Evolutionary conservation across 2,329 filamentous ascomycete species (phyloP).

Genomic region (Neoarthrinium moseri): DNA sequence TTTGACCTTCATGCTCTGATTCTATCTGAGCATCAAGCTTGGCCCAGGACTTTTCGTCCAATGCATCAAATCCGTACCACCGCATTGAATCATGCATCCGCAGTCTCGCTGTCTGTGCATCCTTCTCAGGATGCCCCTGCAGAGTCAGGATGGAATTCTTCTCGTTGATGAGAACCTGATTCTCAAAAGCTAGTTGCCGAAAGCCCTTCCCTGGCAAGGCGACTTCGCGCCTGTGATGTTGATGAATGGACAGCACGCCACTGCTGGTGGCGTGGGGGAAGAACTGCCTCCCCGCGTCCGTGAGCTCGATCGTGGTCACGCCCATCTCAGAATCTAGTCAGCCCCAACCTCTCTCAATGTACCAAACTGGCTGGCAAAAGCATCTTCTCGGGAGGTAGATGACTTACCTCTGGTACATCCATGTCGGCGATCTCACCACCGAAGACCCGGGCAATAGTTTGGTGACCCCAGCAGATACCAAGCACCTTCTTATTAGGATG

Average conservation of each 20-base stretch:
- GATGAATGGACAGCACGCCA: slow-evolving; percentile 30
- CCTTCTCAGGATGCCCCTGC: slow-evolving; percentile 45
- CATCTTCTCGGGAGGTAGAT: neutral
- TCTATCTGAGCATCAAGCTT: slow-evolving; percentile 26
- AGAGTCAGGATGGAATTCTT: slow-evolving; percentile 39
- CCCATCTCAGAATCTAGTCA: slow-evolving; percentile 8
- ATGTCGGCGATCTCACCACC: slow-evolving; percentile 36
- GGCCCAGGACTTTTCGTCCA: slow-evolving; percentile 27
- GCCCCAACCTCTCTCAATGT: neutral
- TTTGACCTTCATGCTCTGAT: slow-evolving; percentile 33
- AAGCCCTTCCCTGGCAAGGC: slow-evolving; percentile 31
- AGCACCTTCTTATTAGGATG: slow-evolving; percentile 31
- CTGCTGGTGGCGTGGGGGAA: slow-evolving; percentile 26
- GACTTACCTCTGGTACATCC: slow-evolving; percentile 34
- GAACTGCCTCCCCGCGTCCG: slow-evolving; percentile 33
- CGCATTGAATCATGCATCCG: slow-evolving; percentile 32
- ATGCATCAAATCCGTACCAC: slow-evolving; percentile 35
- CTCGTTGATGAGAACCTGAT: slow-evolving; percentile 37
- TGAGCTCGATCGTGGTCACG: slow-evolving; percentile 23
- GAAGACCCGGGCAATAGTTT: slow-evolving; percentile 38
- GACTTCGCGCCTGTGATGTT: slow-evolving; percentile 42
- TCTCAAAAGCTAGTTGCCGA: slow-evolving; percentile 30
- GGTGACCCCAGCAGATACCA: slow-evolving; percentile 49
- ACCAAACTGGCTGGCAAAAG: too few species aligned
- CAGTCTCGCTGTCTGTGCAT: slow-evolving; percentile 34